These are phyloP conservation scores for Eucalyptus sp. DNA, from an alignment of 345 rosid genomes.

Conservation along the genomic window DNA sequence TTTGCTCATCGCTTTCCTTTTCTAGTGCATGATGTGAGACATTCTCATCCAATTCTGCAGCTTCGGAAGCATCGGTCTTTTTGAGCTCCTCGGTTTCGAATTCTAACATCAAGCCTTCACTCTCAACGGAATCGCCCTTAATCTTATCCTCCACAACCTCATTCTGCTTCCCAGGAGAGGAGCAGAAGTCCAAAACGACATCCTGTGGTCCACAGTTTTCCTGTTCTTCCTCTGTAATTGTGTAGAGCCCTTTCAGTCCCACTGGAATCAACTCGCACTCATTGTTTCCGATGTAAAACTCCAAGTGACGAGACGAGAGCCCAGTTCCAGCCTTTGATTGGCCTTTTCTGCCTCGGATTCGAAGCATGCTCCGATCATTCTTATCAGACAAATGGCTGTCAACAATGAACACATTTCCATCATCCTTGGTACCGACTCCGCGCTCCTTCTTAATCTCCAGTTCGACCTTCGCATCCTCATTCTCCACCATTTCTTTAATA, in stretches of 20 bases:
- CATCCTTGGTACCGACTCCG: slow-evolving; percentile 3
- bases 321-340: slow-evolving; percentile 1
- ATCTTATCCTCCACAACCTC: slow-evolving; percentile 2
- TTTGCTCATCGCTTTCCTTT: slow-evolving; percentile 7
- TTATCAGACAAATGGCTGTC: not conserved
- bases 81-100: not conserved
- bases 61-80: not conserved
- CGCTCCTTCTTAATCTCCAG: slow-evolving; percentile 12
- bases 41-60: slow-evolving; percentile 1
- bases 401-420: not conserved
- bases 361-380: not conserved
- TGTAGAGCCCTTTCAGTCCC: slow-evolving; percentile 18
- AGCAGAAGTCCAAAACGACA: slow-evolving; percentile 63
- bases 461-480: slow-evolving; percentile 21
- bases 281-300: slow-evolving; percentile 64
- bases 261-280: slow-evolving; percentile 82
- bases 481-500: slow-evolving; percentile 14
- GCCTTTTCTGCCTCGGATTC: slow-evolving; percentile 1
- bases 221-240: slow-evolving; percentile 28
- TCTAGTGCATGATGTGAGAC: not conserved
- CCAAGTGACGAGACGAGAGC: slow-evolving; percentile 31
- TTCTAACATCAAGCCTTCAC: slow-evolving; percentile 1
- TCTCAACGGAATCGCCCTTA: slow-evolving; percentile 2
- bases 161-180: not conserved
- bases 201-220: slow-evolving; percentile 40